These are phyloP conservation scores for Backusella liffmaniae DNA, from an alignment of 192 early-diverging fungal genomes.

Conservation along the genomic window DNA sequence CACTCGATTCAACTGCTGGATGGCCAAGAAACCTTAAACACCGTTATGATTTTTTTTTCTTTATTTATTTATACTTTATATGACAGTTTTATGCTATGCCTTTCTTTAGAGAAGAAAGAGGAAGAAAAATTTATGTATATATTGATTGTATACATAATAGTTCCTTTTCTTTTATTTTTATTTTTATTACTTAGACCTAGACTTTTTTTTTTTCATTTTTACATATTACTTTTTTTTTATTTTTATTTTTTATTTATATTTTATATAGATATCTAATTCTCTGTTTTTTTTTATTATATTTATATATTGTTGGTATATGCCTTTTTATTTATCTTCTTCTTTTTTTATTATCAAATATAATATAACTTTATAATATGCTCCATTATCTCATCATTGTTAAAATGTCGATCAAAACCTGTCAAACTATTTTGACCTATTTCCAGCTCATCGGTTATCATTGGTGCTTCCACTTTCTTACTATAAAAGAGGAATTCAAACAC, in stretches of 20 bases:
- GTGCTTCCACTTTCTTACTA: background rate
- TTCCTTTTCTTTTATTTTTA: background rate
- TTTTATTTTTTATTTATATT: background rate
- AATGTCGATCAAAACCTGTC: background rate
- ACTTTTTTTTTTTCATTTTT: background rate
- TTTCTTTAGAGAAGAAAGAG: background rate
- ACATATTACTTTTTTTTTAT: background rate
- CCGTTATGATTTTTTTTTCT: background rate
- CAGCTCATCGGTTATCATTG: background rate
- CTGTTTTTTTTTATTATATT: background rate
- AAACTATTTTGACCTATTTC: background rate
- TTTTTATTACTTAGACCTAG: background rate
- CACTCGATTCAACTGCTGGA: constrained; percentile 28
- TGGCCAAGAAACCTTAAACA: constrained; percentile 26
- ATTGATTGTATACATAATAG: background rate
- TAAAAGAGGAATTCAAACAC: background rate
- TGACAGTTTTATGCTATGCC: background rate
- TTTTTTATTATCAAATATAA: background rate
- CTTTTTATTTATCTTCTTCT: background rate
- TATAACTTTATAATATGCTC: background rate
- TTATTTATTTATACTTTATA: constrained; percentile 1
- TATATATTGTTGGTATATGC: background rate
- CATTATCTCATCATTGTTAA: background rate
- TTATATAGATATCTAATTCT: background rate
- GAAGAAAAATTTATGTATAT: background rate